These are phyloP conservation scores for Xylariales sp. DNA, from an alignment of 2,329 filamentous ascomycete species.

Conservation along the genomic window DNA sequence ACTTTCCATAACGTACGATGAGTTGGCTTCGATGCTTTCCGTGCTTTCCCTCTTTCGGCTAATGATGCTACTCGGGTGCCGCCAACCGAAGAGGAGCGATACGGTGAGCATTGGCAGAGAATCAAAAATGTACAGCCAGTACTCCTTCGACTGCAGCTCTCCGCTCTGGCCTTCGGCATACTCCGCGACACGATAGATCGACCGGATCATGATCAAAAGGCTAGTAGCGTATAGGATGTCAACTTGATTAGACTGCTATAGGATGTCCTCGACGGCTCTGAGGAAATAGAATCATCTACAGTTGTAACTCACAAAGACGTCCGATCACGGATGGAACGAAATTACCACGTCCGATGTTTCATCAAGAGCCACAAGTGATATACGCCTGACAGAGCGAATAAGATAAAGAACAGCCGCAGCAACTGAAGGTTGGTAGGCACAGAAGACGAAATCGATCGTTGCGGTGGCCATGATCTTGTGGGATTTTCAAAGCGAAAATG, in stretches of 20 bases:
- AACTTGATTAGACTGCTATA: constrained; percentile 41
- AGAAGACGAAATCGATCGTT: constrained; percentile 7
- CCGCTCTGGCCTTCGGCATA: constrained; percentile 40
- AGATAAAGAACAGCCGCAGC: constrained; percentile 24
- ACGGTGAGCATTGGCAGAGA: constrained; percentile 14
- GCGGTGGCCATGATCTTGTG: constrained; percentile 1
- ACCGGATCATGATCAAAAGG: constrained; percentile 42
- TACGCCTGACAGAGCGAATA: constrained; percentile 33
- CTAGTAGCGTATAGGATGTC: constrained; percentile 17
- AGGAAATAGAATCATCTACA: constrained; percentile 40
- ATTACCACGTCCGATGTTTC: constrained; percentile 40
- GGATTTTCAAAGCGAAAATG: no score
- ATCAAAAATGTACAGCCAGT: constrained; percentile 42
- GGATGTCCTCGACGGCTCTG: constrained; percentile 41
- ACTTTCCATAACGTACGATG: constrained; percentile 4
- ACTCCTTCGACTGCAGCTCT: constrained; percentile 37
- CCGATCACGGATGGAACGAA: constrained; percentile 48
- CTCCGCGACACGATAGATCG: constrained; percentile 43
- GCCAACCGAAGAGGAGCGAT: constrained; percentile 11
- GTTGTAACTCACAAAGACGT: constrained; percentile 37
- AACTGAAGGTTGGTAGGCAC: constrained; percentile 6
- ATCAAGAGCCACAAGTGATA: constrained; percentile 34
- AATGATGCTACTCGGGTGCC: constrained; percentile 14
- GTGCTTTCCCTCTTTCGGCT: no score
- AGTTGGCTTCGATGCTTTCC: background rate